Base-by-base conservation (phyloP, 176 grass and related monocot genomes). In the Raddia distichophylla region DNA sequence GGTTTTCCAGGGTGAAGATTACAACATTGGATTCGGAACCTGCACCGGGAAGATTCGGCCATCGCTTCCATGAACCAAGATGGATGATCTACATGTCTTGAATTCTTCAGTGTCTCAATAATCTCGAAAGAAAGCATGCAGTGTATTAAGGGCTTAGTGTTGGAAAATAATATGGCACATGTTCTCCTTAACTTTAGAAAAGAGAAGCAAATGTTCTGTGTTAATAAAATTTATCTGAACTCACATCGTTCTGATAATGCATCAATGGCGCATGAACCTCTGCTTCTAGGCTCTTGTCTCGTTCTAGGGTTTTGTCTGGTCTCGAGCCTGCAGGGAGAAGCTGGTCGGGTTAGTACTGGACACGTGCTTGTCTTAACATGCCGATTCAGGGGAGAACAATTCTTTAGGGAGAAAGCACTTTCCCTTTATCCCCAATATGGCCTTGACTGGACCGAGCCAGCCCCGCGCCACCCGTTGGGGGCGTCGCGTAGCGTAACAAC, bases 21-120 rank as follows among this genome's bases (percentile, higher is more conserved):
- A 93, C 76, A 95, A 84, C 20, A 37, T 99, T 18, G 96, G 96
- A 56, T 99, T 99, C 44, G 96, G 96, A 72, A 81, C 89, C 20
- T 95, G 96, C 87, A 83, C 84, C 1, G 93, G 96, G 54, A 92
- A 91, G 76, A 68, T 99, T 60, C 68, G 91, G 49, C 93, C 96
- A 19, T 40, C 96, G 10, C 52, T 82, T 45, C 84, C 92, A 40
- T 98, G 84, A 98, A 43, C 37, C 57, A 48, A 71, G n/a, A 71
- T 1, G 18, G 32, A 73, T 32, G 59, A 10, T 19, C 68, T 17
- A 20, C 10, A 7, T 60, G n/a, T 59, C 59, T 77, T 73, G 56
- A 64, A 34, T 48, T 63, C 35, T 49, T 46, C 5, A 1, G 49
- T 32, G 52, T 71, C 9, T 78, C 18, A 73, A 51, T 65, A 50